These are phyloP conservation scores for Lomentospora prolificans DNA, from an alignment of 2,329 filamentous ascomycete species.

Conservation along the genomic window DNA sequence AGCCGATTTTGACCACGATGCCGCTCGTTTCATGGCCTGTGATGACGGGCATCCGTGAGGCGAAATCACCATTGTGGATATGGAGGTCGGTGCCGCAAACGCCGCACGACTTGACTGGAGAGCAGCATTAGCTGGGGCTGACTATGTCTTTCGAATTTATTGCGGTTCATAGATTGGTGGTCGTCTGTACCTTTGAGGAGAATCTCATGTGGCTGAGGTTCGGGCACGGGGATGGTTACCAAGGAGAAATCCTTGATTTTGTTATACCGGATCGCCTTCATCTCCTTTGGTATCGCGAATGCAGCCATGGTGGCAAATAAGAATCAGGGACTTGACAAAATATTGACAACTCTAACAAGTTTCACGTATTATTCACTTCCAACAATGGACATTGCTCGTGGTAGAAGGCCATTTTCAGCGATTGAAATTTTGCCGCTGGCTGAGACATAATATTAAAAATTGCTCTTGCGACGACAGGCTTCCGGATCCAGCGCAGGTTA, in stretches of 20 bases:
- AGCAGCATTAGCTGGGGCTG: too few species aligned
- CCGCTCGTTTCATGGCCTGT: conserved; percentile 62
- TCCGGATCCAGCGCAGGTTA: not conserved
- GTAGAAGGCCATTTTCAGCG: too few species aligned
- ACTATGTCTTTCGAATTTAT: too few species aligned
- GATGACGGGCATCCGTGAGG: conserved; percentile 53
- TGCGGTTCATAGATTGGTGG: not conserved
- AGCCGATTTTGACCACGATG: conserved; percentile 47
- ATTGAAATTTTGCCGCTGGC: too few species aligned
- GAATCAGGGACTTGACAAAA: too few species aligned
- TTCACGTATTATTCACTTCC: too few species aligned
- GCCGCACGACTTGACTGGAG: conserved; percentile 51
- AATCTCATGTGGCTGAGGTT: not conserved
- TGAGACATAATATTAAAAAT: too few species aligned
- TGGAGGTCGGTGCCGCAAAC: conserved; percentile 50
- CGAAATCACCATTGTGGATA: conserved; percentile 61
- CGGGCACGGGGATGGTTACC: not conserved
- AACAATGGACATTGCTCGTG: too few species aligned
- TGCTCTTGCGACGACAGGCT: not conserved
- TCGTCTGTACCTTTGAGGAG: not conserved
- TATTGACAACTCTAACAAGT: too few species aligned
- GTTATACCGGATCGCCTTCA: not conserved
- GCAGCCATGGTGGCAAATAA: too few species aligned
- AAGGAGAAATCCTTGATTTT: not conserved
- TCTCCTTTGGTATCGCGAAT: not conserved